phyloP scores from a whole-genome alignment of 1,139 yeast genomes.

The Scheffersomyces parashehatae region DNA sequence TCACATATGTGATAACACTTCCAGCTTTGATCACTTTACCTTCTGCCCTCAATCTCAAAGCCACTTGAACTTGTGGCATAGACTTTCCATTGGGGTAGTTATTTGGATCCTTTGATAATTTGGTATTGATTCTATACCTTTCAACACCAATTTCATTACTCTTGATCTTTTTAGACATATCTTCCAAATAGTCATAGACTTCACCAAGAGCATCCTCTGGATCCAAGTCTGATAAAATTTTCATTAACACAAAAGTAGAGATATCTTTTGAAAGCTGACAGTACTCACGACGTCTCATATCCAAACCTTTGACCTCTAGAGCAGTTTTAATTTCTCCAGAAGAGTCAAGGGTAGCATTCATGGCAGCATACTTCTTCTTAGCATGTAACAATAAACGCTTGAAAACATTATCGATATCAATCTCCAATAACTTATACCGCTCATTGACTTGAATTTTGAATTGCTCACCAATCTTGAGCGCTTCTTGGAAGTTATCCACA shows the following conservation, averaged over 20 bases:
- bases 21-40: slow-evolving; percentile 90
- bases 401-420: slow-evolving; percentile 93
- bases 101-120: slow-evolving; percentile 71
- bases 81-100: slow-evolving; percentile 75
- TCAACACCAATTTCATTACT: slow-evolving; percentile 62
- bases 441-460: slow-evolving; percentile 87
- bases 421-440: slow-evolving; percentile 81
- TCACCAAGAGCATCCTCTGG: slow-evolving; percentile 76
- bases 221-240: slow-evolving; percentile 71
- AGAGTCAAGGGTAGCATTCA: slow-evolving; percentile 54
- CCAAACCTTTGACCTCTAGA: slow-evolving; percentile 93
- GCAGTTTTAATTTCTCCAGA: slow-evolving; percentile 53
- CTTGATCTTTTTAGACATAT: slow-evolving; percentile 57
- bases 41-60: slow-evolving; percentile 70
- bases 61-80: slow-evolving; percentile 95
- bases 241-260: slow-evolving; percentile 72
- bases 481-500: slow-evolving; percentile 65
- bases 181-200: slow-evolving; percentile 72
- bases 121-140: slow-evolving; percentile 73
- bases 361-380: slow-evolving; percentile 98
- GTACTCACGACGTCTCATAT: slow-evolving; percentile 95
- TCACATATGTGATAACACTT: slow-evolving; percentile 84
- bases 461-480: slow-evolving; percentile 78
- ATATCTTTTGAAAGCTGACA: slow-evolving; percentile 91
- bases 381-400: slow-evolving; percentile 83